A percentile compares a stretch with the other conserved stretches of the same genome.
Evolutionary conservation across 2,329 filamentous ascomycete genomes (phyloP).

Genomic region (Stachybotrys chlorohalonatus): DNA sequence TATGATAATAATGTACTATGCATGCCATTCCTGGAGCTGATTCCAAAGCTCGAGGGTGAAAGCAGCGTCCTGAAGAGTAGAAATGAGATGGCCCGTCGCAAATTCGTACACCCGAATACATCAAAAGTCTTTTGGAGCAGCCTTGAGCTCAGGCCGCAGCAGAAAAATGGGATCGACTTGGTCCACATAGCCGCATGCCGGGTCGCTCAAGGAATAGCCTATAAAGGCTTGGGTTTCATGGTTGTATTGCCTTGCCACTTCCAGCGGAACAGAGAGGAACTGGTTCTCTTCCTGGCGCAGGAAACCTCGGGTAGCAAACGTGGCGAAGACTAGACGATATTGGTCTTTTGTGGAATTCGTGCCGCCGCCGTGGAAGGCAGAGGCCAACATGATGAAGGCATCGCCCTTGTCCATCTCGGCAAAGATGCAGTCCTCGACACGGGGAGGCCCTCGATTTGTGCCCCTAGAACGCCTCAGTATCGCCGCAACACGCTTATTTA

Average conservation of each 20-base stretch:
- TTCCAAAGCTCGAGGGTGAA: too few relatives aligned
- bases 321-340: slow-evolving; percentile 5
- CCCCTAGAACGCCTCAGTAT: background rate
- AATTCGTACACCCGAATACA: background rate
- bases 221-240: slow-evolving; percentile 6
- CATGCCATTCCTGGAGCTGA: too few relatives aligned
- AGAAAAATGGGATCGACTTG: slow-evolving; percentile 8
- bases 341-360: slow-evolving; percentile 6
- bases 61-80: too few relatives aligned
- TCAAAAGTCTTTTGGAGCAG: slow-evolving; percentile 2
- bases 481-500: too few relatives aligned
- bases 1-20: too few relatives aligned
- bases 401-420: slow-evolving; percentile 10
- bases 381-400: slow-evolving; percentile 9
- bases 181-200: slow-evolving; percentile 8
- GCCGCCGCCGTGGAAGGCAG: slow-evolving; percentile 6
- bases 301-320: slow-evolving; percentile 3
- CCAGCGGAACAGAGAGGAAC: background rate
- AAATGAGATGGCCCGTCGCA: too few relatives aligned
- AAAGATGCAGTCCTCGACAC: slow-evolving; percentile 3
- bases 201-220: slow-evolving; percentile 8
- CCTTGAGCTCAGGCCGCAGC: slow-evolving; percentile 5
- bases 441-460: slow-evolving; percentile 2
- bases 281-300: slow-evolving; percentile 9
- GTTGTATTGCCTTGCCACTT: slow-evolving; percentile 2